These are phyloP conservation scores for Sphenostylis stenocarpa DNA, from an alignment of 306 rosid genomes.

Conservation along the genomic window DNA sequence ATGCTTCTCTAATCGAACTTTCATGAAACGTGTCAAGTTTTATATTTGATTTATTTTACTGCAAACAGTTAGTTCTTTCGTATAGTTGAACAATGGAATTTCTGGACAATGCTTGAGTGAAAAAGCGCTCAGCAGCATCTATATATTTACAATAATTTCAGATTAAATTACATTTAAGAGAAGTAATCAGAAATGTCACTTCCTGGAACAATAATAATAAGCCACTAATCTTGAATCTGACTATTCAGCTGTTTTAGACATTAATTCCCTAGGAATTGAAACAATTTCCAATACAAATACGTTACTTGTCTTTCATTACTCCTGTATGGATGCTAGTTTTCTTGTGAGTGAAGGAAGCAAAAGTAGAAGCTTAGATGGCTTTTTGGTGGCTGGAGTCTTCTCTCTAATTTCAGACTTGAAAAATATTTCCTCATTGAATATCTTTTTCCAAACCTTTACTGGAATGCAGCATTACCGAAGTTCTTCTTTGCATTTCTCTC, in stretches of 20 bases:
- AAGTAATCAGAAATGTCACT: background rate
- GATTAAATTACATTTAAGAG: background rate
- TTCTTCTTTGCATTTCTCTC: background rate
- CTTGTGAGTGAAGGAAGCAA: background rate
- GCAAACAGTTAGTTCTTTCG: background rate
- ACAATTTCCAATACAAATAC: background rate
- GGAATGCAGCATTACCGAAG: constrained; percentile 11
- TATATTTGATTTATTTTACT: background rate
- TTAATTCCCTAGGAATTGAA: background rate
- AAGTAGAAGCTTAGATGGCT: background rate
- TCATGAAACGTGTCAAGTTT: background rate
- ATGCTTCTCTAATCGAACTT: background rate
- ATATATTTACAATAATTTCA: background rate
- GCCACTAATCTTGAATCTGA: background rate
- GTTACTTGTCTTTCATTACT: background rate
- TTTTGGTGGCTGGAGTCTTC: background rate
- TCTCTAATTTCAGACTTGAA: background rate
- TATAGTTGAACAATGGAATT: background rate
- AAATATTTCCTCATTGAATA: background rate
- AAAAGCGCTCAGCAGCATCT: background rate
- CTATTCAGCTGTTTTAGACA: background rate
- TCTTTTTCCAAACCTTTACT: background rate
- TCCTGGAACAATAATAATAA: background rate
- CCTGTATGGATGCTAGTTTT: background rate
- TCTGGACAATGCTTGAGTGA: background rate